Percentiles rank a stretch among this genome's conserved stretches.
phyloP scores from a whole-genome alignment of 2,329 filamentous ascomycete species.

The Colletotrichum musae region DNA sequence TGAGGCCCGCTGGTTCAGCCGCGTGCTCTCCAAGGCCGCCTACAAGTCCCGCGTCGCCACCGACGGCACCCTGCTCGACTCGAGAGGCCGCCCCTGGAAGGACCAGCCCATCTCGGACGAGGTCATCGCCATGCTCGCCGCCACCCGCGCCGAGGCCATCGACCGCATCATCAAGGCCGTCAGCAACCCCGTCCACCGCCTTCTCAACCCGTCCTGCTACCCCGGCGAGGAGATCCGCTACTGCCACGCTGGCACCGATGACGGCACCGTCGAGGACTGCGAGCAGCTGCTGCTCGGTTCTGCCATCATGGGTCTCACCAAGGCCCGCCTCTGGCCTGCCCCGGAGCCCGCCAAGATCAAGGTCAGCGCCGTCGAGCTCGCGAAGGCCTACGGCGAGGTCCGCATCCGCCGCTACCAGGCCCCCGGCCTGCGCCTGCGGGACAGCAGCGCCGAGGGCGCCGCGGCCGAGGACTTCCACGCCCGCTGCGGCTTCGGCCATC shows the following conservation, averaged over 20 bases:
- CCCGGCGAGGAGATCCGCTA: constrained; percentile 36
- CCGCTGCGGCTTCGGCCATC: constrained; percentile 37
- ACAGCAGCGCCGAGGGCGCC: constrained; percentile 24
- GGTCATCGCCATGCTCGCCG: constrained; percentile 34
- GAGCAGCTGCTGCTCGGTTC: constrained; percentile 39
- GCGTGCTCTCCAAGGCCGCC: constrained; percentile 35
- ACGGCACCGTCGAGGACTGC: constrained; percentile 37
- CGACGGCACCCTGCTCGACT: constrained; percentile 33
- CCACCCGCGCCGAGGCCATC: constrained; percentile 36
- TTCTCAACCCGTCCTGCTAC: constrained; percentile 38
- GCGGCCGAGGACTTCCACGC: constrained; percentile 32
- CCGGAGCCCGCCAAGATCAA: constrained; percentile 35
- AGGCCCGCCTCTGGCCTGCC: constrained; percentile 31
- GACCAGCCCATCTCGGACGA: constrained; percentile 36
- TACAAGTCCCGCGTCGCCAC: constrained; percentile 36
- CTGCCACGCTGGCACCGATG: constrained; percentile 37
- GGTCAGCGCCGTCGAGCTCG: constrained; percentile 39
- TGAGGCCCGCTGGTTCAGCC: constrained; percentile 38
- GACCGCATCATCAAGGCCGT: constrained; percentile 39
- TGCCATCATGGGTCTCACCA: constrained; percentile 40
- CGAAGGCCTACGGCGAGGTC: constrained; percentile 32
- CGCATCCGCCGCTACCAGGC: constrained; percentile 39
- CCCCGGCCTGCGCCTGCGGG: constrained; percentile 37
- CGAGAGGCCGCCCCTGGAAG: constrained; percentile 31
- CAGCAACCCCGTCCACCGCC: constrained; percentile 40